These are phyloP conservation scores for Neopestalotiopsis rosae DNA, from an alignment of 2,329 filamentous ascomycete species.

Conservation along the genomic window DNA sequence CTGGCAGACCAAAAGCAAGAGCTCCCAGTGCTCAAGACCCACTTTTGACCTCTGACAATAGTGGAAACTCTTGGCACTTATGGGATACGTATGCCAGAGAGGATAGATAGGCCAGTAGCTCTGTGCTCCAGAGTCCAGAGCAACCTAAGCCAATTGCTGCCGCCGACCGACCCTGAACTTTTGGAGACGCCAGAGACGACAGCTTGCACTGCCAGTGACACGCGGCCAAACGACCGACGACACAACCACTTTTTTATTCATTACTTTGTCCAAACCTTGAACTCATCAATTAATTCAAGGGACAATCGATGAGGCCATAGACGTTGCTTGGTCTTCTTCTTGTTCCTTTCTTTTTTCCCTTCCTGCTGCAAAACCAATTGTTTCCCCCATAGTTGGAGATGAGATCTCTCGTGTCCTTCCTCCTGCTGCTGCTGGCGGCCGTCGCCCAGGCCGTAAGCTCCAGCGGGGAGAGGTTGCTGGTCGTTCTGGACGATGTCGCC, in stretches of 20 bases:
- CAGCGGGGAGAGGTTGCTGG: conserved; percentile 79
- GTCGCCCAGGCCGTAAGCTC: conserved; percentile 79
- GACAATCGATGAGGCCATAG: conserved; percentile 8
- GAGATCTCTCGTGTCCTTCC: conserved; percentile 75
- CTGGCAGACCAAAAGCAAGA: not conserved
- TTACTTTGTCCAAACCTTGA: not conserved
- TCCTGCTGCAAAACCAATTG: not conserved
- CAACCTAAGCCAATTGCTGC: not conserved
- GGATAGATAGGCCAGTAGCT: not conserved
- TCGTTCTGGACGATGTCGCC: conserved; percentile 80
- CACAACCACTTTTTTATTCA: not conserved
- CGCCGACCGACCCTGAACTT: conserved; percentile 10
- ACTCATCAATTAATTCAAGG: not conserved
- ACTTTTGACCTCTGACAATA: not conserved
- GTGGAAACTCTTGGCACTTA: conserved; percentile 19
- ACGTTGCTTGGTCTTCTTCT: not conserved
- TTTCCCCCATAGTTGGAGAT: conserved; percentile 53
- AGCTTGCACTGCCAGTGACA: conserved; percentile 10
- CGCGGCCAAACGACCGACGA: not conserved
- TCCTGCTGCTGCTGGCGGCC: conserved; percentile 70
- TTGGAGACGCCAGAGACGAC: conserved; percentile 16
- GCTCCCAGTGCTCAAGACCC: not conserved
- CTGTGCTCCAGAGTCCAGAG: not conserved
- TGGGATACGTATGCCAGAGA: conserved; percentile 23
- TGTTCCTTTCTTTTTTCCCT: not conserved